Conservation (phyloP, 805 yeast genomes). For the Wickerhamomyces queroliae region DNA sequence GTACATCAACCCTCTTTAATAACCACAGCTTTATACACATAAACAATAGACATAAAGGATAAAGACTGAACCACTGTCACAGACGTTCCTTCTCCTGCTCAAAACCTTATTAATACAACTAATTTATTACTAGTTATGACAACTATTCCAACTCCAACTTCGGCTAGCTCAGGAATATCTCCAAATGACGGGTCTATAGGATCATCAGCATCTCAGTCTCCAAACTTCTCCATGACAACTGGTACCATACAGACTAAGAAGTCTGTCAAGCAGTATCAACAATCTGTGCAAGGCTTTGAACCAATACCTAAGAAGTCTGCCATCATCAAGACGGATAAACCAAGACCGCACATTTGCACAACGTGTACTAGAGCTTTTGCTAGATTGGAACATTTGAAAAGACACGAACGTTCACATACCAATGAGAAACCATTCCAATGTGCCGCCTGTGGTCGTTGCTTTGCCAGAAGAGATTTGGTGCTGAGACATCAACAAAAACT, state of each 20-base stretch:
- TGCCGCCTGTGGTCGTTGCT: conserved; percentile 93
- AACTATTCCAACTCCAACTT: background rate
- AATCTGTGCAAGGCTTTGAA: conserved; percentile 30
- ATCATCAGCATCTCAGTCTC: conserved; percentile 1
- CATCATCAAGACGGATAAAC: conserved; percentile 83
- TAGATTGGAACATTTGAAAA: conserved; percentile 84
- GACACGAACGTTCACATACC: conserved; percentile 93
- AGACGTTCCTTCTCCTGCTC: too few species aligned
- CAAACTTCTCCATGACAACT: conserved; percentile 1
- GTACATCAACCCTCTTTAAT: too few species aligned
- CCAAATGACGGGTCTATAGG: background rate
- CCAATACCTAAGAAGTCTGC: conserved; percentile 87
- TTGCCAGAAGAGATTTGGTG: conserved; percentile 85
- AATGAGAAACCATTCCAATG: conserved; percentile 96
- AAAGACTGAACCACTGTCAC: too few species aligned
- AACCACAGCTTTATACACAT: too few species aligned
- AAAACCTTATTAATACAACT: too few species aligned
- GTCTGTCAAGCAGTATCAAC: conserved; percentile 14
- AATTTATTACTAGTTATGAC: too few species aligned
- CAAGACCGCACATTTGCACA: conserved; percentile 86
- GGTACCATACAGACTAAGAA: conserved; percentile 3
- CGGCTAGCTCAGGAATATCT: background rate
- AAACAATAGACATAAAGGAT: too few species aligned
- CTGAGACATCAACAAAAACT: conserved; percentile 93
- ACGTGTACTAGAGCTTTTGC: conserved; percentile 96